These are phyloP conservation scores for Fusarium subglutinans DNA, from an alignment of 2,329 filamentous ascomycete genomes.

Conservation along the genomic window DNA sequence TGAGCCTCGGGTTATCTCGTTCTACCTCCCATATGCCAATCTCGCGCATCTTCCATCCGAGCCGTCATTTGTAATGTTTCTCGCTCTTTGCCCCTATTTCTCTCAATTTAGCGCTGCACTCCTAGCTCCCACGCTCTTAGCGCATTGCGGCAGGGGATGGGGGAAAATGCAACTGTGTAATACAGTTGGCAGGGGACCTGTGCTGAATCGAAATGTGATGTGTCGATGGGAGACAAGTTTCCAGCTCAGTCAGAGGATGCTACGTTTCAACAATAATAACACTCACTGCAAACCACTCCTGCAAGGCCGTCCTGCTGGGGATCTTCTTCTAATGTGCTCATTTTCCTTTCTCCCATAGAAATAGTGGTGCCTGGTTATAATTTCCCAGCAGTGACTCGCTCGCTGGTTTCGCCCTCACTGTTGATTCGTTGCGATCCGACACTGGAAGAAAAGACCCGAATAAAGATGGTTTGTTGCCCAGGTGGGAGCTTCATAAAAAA, in stretches of 20 bases:
- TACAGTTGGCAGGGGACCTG: slow-evolving; percentile 20
- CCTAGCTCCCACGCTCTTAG: slow-evolving; percentile 20
- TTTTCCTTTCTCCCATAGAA: background rate
- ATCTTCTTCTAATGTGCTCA: background rate
- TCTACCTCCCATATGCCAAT: slow-evolving; percentile 11
- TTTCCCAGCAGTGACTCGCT: slow-evolving; percentile 1
- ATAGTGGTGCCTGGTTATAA: background rate
- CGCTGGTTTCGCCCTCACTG: background rate
- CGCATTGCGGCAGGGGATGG: slow-evolving; percentile 23
- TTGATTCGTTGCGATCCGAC: background rate
- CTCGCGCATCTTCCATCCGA: slow-evolving; percentile 23
- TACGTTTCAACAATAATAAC: slow-evolving; percentile 24
- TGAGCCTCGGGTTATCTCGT: background rate
- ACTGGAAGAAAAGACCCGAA: slow-evolving; percentile 1
- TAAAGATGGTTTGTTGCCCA: slow-evolving; percentile 8
- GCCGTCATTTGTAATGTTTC: slow-evolving; percentile 27
- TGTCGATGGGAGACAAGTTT: slow-evolving; percentile 31
- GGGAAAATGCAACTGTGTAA: slow-evolving; percentile 16
- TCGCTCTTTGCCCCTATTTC: slow-evolving; percentile 28
- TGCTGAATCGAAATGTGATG: slow-evolving; percentile 41
- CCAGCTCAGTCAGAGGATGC: slow-evolving; percentile 21
- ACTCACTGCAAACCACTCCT: slow-evolving; percentile 33
- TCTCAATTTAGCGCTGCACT: slow-evolving; percentile 29
- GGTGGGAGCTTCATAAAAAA: slow-evolving; percentile 14
- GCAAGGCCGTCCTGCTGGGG: slow-evolving; percentile 12